Base-by-base conservation (phyloP, 2,329 filamentous ascomycete species). In the Ophiostoma perfectum region DNA sequence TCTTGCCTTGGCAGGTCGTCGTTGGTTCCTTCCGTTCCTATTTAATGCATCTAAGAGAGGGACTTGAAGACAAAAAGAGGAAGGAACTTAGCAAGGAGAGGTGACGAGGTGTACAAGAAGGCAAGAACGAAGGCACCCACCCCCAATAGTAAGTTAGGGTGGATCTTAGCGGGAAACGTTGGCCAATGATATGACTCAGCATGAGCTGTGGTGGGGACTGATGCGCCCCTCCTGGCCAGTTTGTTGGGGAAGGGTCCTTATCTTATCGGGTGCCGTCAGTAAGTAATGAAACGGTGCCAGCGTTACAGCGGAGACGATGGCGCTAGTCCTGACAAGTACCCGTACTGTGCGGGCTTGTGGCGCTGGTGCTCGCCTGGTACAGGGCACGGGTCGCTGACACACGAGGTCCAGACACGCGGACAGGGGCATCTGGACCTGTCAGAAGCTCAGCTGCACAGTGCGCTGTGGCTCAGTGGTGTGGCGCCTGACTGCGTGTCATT, bases 241-340 rank as follows among this genome's bases (percentile, higher is more conserved):
- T 67, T 71, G 69, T 67, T 66, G 70, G 68, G 66, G 62, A 70
- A 70, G 70, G 62, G 62, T 44, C 12, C 8, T 49, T 65, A 69
- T 69, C 65, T 67, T 69, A 69, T 69, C 67, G 58, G n/a, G 2
- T 42, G 44, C 45, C 3, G 27, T 9, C 7, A 60, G 27, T 7
- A 44, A 12, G 7, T 44, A 44, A 39, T 12, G 12, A 39, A 39
- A 49, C n/a, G 14, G 55, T 36, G 55, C 27, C 55, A 60, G 55
- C 55, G 27, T 39, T 60, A 60, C 55, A 60, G 55, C 38, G 55
- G 27, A 16, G 55, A 7, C 27, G 6, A 12, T 4, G 12, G 55
- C 55, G 11, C 27, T 60, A 16, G 6, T 44, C 16, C 55, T 38
- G n/a, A 14, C 27, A 27, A 55, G 49, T 55, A 55, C 27, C 27